Evolutionary conservation across 2,329 filamentous ascomycete genomes (phyloP).

Genomic region (Verticillium alfalfae): DNA sequence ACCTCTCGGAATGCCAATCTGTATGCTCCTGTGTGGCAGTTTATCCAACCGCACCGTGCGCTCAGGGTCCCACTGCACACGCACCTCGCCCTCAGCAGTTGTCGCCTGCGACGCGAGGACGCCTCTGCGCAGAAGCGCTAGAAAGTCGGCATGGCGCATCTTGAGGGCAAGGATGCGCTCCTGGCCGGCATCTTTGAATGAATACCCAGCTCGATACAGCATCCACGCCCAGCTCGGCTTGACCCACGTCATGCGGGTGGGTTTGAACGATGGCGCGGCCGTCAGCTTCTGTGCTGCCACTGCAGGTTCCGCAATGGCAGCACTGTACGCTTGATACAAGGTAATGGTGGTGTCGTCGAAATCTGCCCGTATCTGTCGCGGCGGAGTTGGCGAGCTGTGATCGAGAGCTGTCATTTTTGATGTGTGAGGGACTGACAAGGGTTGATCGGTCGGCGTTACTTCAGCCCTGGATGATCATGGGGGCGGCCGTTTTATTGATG

Average conservation of each 20-base stretch:
- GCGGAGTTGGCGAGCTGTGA: neutral
- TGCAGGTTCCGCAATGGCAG: constrained; percentile 46
- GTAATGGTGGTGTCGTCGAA: constrained; percentile 48
- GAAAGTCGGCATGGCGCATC: constrained; percentile 45
- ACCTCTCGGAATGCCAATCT: constrained; percentile 50
- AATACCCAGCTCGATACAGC: constrained; percentile 58
- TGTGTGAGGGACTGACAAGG: too few species aligned
- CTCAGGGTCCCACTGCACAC: constrained; percentile 63
- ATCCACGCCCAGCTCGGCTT: constrained; percentile 61
- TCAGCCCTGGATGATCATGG: neutral
- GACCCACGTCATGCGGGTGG: constrained; percentile 59
- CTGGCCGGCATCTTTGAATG: constrained; percentile 49
- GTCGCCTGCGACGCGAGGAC: constrained; percentile 22
- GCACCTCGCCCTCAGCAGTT: constrained; percentile 29
- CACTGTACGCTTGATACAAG: constrained; percentile 57
- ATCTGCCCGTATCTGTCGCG: constrained; percentile 45
- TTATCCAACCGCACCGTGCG: constrained; percentile 36
- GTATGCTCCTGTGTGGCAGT: constrained; percentile 49
- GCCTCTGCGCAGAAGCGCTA: constrained; percentile 34
- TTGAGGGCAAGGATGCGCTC: constrained; percentile 51
- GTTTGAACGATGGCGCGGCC: constrained; percentile 45
- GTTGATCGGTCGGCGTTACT: neutral
- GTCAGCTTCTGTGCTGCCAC: constrained; percentile 44
- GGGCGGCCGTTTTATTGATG: neutral
- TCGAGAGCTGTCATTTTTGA: neutral